Evolutionary conservation across 1,139 yeast species (phyloP).

Genomic region (Candida sojae): DNA sequence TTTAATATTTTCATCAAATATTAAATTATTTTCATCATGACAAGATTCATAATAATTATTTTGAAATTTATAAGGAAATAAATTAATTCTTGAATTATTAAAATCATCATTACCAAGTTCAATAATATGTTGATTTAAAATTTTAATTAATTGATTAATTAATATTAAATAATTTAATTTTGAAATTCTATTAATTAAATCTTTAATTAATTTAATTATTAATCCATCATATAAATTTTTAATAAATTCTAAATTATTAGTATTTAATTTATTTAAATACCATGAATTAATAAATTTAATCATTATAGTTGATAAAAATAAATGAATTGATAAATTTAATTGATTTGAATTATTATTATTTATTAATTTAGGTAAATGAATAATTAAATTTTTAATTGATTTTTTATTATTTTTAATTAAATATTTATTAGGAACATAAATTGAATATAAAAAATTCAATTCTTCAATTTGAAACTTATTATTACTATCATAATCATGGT

Average conservation of each 20-base stretch:
- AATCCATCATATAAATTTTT: constrained; percentile 27
- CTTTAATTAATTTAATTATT: constrained; percentile 31
- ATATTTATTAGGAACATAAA: constrained; percentile 36
- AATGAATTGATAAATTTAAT: constrained; percentile 39
- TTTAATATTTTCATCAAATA: constrained; percentile 10
- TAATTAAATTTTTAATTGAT: constrained; percentile 26
- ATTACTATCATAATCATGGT: no score
- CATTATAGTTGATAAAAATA: constrained; percentile 37
- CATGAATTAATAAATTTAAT: constrained; percentile 39
- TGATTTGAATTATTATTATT: constrained; percentile 14
- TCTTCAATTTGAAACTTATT: constrained; percentile 21
- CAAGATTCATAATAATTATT: constrained; percentile 13
- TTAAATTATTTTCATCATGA: constrained; percentile 8
- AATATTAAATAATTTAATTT: constrained; percentile 16
- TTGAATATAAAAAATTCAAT: constrained; percentile 32
- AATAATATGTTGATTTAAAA: constrained; percentile 30
- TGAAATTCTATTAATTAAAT: constrained; percentile 23
- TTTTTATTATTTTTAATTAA: constrained; percentile 24
- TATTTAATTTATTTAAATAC: constrained; percentile 41
- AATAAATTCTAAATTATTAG: constrained; percentile 39
- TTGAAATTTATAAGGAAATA: constrained; percentile 17
- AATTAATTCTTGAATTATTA: no score
- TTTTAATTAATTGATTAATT: constrained; percentile 25
- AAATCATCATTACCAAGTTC: no score
- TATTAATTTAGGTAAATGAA: constrained; percentile 27